A percentile compares a stretch with the other conserved stretches of the same genome.
These are phyloP conservation scores for Fusarium nanum DNA, from an alignment of 2,329 filamentous ascomycete genomes.

Conservation along the genomic window DNA sequence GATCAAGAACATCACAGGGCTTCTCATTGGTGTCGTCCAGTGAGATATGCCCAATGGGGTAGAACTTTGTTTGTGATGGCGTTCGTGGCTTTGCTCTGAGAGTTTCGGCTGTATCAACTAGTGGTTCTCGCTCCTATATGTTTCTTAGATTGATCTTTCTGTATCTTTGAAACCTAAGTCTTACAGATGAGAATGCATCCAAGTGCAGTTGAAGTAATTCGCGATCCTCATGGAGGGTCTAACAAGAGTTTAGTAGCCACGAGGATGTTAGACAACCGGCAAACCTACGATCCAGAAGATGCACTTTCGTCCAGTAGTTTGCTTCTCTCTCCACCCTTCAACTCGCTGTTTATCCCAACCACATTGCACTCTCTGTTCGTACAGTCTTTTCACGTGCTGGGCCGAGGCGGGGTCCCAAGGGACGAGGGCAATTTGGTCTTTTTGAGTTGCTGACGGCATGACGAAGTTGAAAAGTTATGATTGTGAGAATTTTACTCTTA, in stretches of 20 bases:
- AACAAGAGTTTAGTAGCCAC: neutral
- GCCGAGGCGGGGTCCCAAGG: constrained; percentile 42
- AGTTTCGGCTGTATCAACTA: constrained; percentile 33
- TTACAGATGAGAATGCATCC: constrained; percentile 30
- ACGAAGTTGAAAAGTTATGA: too few relatives aligned
- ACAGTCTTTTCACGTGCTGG: constrained; percentile 23
- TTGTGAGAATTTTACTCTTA: neutral
- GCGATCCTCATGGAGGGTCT: constrained; percentile 26
- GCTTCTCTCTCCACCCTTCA: constrained; percentile 32
- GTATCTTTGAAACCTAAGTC: accelerated
- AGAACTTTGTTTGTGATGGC: constrained; percentile 25
- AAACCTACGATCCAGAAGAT: constrained; percentile 45
- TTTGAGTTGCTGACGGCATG: constrained; percentile 17
- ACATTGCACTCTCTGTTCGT: constrained; percentile 36
- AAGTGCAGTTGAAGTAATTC: constrained; percentile 29
- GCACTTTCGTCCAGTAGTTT: constrained; percentile 35
- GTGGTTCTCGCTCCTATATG: constrained; percentile 21
- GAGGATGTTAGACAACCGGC: accelerated
- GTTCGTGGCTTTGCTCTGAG: constrained; percentile 31
- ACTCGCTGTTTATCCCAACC: constrained; percentile 40
- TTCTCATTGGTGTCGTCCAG: constrained; percentile 38
- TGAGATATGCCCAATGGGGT: constrained; percentile 45
- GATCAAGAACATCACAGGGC: constrained; percentile 23
- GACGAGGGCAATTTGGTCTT: constrained; percentile 27
- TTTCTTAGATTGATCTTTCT: neutral